phyloP scores from a whole-genome alignment of 768 basidiomycete genomes.

The Naematelia encephala region DNA sequence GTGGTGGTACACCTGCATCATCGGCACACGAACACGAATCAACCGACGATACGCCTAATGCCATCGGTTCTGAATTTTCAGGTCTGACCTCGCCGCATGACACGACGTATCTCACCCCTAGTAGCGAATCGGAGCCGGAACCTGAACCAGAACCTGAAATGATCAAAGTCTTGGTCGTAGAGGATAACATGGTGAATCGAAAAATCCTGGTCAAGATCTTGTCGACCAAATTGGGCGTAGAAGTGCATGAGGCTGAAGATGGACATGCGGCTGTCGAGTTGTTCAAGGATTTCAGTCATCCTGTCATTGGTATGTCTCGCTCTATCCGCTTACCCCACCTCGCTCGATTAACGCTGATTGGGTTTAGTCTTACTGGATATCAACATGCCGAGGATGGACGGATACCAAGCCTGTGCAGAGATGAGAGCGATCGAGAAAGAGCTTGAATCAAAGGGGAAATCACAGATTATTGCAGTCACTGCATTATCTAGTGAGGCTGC shows the following conservation, averaged over 20 bases:
- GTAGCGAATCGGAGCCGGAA: too few relatives aligned
- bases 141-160: slow-evolving; percentile 2
- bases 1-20: background rate
- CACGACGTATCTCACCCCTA: too few relatives aligned
- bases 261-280: slow-evolving; percentile 35
- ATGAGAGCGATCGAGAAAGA: slow-evolving; percentile 39
- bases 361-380: slow-evolving; percentile 40
- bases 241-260: slow-evolving; percentile 40
- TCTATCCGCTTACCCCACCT: too few relatives aligned
- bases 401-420: slow-evolving; percentile 36
- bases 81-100: too few relatives aligned
- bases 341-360: background rate
- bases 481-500: slow-evolving; percentile 42
- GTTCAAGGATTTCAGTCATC: slow-evolving; percentile 23
- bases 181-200: slow-evolving; percentile 43
- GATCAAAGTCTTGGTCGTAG: slow-evolving; percentile 42
- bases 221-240: slow-evolving; percentile 25
- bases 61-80: too few relatives aligned
- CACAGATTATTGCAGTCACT: slow-evolving; percentile 45
- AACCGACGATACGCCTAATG: too few relatives aligned
- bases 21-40: background rate
- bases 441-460: background rate
- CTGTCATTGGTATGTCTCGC: slow-evolving; percentile 21
- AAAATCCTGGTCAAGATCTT: slow-evolving; percentile 31
- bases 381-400: slow-evolving; percentile 48